Base-by-base conservation (phyloP, 2,329 filamentous ascomycete species). In the Sarocladiaceae sp. region DNA sequence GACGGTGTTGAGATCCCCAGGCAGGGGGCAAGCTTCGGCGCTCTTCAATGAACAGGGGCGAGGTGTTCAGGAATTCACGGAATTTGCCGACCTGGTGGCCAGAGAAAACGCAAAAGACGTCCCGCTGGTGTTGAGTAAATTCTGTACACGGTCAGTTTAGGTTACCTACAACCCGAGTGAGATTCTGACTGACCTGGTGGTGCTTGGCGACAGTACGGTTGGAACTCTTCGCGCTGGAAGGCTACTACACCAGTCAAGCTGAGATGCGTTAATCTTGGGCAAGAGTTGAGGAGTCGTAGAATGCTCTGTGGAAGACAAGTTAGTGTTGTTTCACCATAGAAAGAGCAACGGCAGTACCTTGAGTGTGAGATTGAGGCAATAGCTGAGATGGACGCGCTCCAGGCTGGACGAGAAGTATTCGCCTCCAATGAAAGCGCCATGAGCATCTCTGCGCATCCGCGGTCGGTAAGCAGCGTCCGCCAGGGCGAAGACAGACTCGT, bases 81-180 rank as follows among this genome's bases (percentile, higher is more conserved):
- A 99, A 81, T 36, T 82, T 81, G 37, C 76, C 75, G 2, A 99
- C 93, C 52, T 92, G 92, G 23, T 82, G 79, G 5, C 94, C 93
- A 2, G 92, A 97, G 68, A 99, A 99, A 51, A 99, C 94, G 64
- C 94, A 99, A 66, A 99, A 99, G 7, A 97, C 90, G 50, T 93
- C 87, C 56, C 94, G 84, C 67, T 99, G 94, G 64, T 97, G 91
- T 44, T 93, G 88, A 17, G 92, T 97, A 66, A 99, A 99, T 69
- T 97, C 94, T 84, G 52, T 3, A 8, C 15, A n/a, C 6, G 20
- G 55, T 71, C 52, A 72, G 65, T 10, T 5, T 22, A 28, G 5
- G 26, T 48, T 53, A 36, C 3, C 18, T 51, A 11, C 17, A 20
- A 26, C 52, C 4, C 8, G 13, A 37, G 31, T 8, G 37, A 28